Conservation (phyloP, 805 yeast genomes). For the Myxozyma melibiosi region DNA sequence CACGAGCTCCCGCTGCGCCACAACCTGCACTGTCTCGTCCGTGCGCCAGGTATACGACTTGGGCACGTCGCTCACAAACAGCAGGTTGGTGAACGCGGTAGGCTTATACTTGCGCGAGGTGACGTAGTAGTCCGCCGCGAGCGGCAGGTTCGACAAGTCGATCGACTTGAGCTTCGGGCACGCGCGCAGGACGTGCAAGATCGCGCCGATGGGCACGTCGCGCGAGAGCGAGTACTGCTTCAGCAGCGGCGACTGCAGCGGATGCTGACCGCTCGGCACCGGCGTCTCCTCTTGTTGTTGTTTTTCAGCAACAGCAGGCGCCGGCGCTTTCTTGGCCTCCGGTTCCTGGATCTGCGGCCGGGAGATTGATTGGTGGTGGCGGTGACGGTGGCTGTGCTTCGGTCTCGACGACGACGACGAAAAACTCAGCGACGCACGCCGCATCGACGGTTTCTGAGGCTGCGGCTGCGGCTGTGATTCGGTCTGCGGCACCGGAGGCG, state of each 20-base stretch:
- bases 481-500: neutral
- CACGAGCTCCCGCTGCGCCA: constrained; percentile 37
- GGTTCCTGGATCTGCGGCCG: neutral
- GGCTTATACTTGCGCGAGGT: constrained; percentile 28
- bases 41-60: constrained; percentile 39
- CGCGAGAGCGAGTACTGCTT: constrained; percentile 64
- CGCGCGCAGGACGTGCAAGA: constrained; percentile 65
- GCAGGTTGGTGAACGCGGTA: constrained; percentile 27
- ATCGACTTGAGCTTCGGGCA: constrained; percentile 63
- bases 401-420: constrained; percentile 3
- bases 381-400: constrained; percentile 1
- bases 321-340: neutral
- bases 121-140: constrained; percentile 65
- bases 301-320: neutral
- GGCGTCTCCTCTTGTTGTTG: neutral
- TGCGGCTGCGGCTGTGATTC: neutral
- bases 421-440: constrained; percentile 4
- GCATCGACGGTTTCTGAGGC: neutral
- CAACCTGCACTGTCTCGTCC: constrained; percentile 36
- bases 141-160: constrained; percentile 61
- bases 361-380: neutral
- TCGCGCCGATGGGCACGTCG: constrained; percentile 78
- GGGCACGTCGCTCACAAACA: constrained; percentile 46
- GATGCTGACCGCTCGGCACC: constrained; percentile 40
- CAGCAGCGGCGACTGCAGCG: constrained; percentile 50